Base-by-base conservation (phyloP, 164 flowering plant genomes). In the Magnolia changhungtana region DNA sequence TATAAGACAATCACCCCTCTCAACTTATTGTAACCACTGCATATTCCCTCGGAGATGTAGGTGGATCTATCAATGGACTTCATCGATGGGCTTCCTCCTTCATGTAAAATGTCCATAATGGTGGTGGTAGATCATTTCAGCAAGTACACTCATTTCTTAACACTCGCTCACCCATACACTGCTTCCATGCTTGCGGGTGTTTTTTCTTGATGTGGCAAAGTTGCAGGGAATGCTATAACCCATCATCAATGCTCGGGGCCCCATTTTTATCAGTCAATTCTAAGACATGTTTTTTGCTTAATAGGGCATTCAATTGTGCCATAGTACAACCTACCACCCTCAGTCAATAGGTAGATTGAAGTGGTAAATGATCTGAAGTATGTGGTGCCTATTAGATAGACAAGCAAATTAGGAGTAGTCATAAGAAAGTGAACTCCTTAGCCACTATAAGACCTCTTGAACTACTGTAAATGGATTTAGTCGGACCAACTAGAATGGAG, bases 261-360 rank as follows among this genome's bases (percentile, higher is more conserved):
- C 63, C 1, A n/a, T 55, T n/a, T 72, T 72, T 24, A 19, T 55
- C 0, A 20, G 74, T 52, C 37, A 2, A 2, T 51, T 72, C 51
- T 72, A 31, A 24, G 16, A 20, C 3, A n/a, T 7, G 2, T 3
- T 72, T 11, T 72, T 52, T 24, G 7, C 0, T 16, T 6, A 4
- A 27, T 49, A 11, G 3, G 50, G 50, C 0, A 72, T 50, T 4
- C 1, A 58, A 23, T n/a, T 72, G 20, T 7, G 10, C 7, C 9
- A 21, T 2, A 59, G 75, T 31, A 23, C 50, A 11, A 21, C 75
- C 5, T 59, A 75, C 45, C 63, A 75, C 50, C 66, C 63, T 21
- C 69, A 71, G 50, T 7, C 49, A 2, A 76, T 29, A 61, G 74
- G n/a, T 69, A 76, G 31, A 75, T 52, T 0, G 27, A 75, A 61